phyloP scores from a whole-genome alignment of 345 rosid species.

The Populus tremula region DNA sequence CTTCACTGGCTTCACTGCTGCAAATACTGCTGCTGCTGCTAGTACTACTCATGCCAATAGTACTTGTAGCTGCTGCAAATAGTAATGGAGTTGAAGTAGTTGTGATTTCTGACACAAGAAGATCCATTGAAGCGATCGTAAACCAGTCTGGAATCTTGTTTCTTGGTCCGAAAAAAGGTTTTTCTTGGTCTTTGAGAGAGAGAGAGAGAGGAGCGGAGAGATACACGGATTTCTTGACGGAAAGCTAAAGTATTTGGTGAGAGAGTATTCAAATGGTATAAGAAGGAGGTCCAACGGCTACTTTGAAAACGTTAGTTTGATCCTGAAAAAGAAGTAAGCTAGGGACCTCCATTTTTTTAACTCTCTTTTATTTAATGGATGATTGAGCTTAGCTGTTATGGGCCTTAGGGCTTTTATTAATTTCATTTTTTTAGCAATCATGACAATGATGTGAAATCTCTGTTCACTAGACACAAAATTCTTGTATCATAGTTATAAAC shows the following conservation, averaged over 20 bases:
- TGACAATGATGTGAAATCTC: neutral
- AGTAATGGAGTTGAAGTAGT: conserved; percentile 53
- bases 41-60: conserved; percentile 16
- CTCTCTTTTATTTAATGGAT: neutral
- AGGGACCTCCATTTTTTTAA: neutral
- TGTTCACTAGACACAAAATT: neutral
- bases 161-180: neutral
- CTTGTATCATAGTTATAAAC: neutral
- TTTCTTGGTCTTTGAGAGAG: neutral
- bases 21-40: conserved; percentile 37
- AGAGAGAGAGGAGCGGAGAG: conserved; percentile 17
- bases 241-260: neutral
- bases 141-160: neutral
- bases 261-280: conserved; percentile 24
- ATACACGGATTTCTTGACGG: conserved; percentile 38
- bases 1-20: conserved; percentile 53
- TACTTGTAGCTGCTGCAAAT: conserved; percentile 31
- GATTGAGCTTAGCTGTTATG: neutral
- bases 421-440: neutral
- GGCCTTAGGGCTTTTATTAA: neutral
- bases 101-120: conserved; percentile 22
- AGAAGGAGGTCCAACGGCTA: conserved; percentile 70
- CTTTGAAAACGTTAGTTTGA: conserved; percentile 36
- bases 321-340: conserved; percentile 3
- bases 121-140: conserved; percentile 14